phyloP scores from a whole-genome alignment of 1,139 yeast genomes.

The Blastobotrys niveus region DNA sequence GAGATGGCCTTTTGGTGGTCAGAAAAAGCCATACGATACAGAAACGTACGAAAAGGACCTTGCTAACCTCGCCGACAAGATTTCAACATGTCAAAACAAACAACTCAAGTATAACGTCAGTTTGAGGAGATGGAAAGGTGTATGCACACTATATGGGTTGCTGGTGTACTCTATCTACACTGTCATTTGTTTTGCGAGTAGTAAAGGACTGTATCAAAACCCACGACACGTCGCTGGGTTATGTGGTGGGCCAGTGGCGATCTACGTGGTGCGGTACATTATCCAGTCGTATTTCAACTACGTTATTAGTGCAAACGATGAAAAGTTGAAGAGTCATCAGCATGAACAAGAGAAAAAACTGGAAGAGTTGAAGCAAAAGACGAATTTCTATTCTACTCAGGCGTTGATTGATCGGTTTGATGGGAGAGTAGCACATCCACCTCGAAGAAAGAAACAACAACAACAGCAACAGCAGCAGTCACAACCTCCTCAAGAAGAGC shows the following conservation, averaged over 20 bases:
- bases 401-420: conserved; percentile 62
- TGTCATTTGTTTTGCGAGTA: conserved; percentile 18
- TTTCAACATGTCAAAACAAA: conserved; percentile 24
- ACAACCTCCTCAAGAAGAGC: background rate
- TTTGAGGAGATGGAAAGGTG: conserved; percentile 28
- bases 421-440: conserved; percentile 3
- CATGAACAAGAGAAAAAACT: conserved; percentile 56
- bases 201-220: conserved; percentile 7
- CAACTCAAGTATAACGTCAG: conserved; percentile 22
- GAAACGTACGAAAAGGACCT: conserved; percentile 31
- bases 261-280: conserved; percentile 23
- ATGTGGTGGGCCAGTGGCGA: conserved; percentile 21
- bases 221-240: conserved; percentile 16
- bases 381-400: conserved; percentile 73
- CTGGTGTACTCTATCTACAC: conserved; percentile 26
- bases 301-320: conserved; percentile 24
- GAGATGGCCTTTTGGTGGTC: conserved; percentile 13
- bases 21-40: conserved; percentile 16
- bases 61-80: conserved; percentile 27
- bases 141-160: conserved; percentile 29
- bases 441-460: conserved; percentile 1
- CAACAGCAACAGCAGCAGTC: background rate
- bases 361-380: conserved; percentile 67
- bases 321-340: conserved; percentile 39
- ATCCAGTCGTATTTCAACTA: conserved; percentile 22